Percentiles rank a stretch among this genome's conserved stretches.
These are phyloP conservation scores for Ampelocalamus luodianensis DNA, from an alignment of 176 grass and related monocot genomes.

Conservation along the genomic window DNA sequence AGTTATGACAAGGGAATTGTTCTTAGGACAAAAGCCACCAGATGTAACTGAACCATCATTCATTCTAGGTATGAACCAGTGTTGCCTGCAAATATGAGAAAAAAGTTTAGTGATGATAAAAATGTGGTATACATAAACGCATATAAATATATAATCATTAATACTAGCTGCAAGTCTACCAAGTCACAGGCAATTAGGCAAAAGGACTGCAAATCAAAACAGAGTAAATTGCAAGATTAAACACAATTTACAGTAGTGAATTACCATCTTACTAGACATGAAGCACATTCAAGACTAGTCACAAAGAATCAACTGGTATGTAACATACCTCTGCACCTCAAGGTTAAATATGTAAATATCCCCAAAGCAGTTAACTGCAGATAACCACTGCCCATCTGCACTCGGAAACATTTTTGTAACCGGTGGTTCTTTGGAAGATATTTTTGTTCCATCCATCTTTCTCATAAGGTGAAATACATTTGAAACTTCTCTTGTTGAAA, in stretches of 20 bases:
- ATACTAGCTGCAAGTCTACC: neutral
- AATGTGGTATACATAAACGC: neutral
- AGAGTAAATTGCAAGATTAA: slow-evolving; percentile 6
- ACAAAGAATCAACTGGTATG: slow-evolving; percentile 18
- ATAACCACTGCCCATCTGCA: slow-evolving; percentile 88
- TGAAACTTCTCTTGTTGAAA: slow-evolving; percentile 49
- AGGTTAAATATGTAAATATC: slow-evolving; percentile 96
- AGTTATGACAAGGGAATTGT: slow-evolving; percentile 79
- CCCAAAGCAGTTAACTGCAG: slow-evolving; percentile 79
- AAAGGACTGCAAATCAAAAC: slow-evolving; percentile 21
- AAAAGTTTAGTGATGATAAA: neutral
- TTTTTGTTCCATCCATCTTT: slow-evolving; percentile 51
- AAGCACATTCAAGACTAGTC: neutral
- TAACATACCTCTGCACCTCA: slow-evolving; percentile 77
- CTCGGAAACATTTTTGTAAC: slow-evolving; percentile 93
- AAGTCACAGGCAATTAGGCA: slow-evolving; percentile 15
- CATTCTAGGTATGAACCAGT: slow-evolving; percentile 93
- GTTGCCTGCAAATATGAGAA: slow-evolving; percentile 63
- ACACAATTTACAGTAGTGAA: neutral
- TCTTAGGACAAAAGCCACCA: slow-evolving; percentile 89
- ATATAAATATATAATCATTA: neutral
- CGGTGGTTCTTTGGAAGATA: slow-evolving; percentile 65
- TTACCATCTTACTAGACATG: slow-evolving; percentile 17
- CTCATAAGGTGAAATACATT: slow-evolving; percentile 69
- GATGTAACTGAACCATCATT: slow-evolving; percentile 86